phyloP scores from a whole-genome alignment of 441 rosid genomes.

The Arabidopsis hybrid region DNA sequence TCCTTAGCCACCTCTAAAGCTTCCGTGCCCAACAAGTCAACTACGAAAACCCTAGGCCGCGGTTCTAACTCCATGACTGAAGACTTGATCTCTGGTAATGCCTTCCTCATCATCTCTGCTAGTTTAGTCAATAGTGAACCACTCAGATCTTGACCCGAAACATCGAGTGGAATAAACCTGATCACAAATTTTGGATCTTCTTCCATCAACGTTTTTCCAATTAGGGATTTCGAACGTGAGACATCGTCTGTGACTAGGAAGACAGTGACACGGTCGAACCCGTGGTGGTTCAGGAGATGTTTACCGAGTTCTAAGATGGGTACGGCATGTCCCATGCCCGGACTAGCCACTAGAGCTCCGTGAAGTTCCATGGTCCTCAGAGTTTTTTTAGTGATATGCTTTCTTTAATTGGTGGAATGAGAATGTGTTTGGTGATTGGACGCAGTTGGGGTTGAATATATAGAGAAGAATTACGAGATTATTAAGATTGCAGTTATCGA shows the following conservation, averaged over 20 bases:
- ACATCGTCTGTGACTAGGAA: slow-evolving; percentile 48
- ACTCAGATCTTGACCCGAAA: slow-evolving; percentile 40
- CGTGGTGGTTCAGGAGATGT: slow-evolving; percentile 41
- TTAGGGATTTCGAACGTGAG: slow-evolving; percentile 36
- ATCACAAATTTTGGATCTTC: slow-evolving; percentile 37
- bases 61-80: slow-evolving; percentile 15
- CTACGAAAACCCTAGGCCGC: slow-evolving; percentile 49
- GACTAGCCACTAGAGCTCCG: slow-evolving; percentile 44
- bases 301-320: slow-evolving; percentile 45
- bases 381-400: background rate
- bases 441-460: slow-evolving; percentile 15
- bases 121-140: slow-evolving; percentile 40
- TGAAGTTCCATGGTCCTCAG: slow-evolving; percentile 28
- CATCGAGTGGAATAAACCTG: slow-evolving; percentile 36
- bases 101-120: slow-evolving; percentile 44
- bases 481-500: slow-evolving; percentile 3
- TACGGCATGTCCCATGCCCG: slow-evolving; percentile 41
- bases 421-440: slow-evolving; percentile 26
- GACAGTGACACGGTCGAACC: slow-evolving; percentile 47
- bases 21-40: slow-evolving; percentile 63
- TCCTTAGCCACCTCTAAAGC: slow-evolving; percentile 57
- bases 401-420: slow-evolving; percentile 8
- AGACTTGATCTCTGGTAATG: slow-evolving; percentile 40
- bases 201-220: slow-evolving; percentile 24
- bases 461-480: slow-evolving; percentile 9